phyloP scores from a whole-genome alignment of 257 asterid genomes.

The Lithospermum erythrorhizon region DNA sequence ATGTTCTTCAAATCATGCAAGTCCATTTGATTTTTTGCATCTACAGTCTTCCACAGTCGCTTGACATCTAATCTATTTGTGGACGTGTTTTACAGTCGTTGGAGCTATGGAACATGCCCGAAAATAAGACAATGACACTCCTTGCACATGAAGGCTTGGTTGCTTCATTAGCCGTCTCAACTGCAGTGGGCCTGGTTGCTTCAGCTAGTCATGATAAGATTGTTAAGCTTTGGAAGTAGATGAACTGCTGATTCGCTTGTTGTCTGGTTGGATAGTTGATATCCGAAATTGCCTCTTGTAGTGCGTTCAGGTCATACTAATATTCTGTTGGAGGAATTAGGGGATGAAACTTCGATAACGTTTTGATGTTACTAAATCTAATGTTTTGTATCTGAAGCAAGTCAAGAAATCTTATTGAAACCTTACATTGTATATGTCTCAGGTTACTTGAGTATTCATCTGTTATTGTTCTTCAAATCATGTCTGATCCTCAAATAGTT shows the following conservation, averaged over 20 bases:
- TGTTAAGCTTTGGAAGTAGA: constrained; percentile 29
- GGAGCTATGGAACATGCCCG: constrained; percentile 36
- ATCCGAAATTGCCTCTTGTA: too few species aligned
- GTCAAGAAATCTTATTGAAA: not conserved
- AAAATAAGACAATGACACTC: constrained; percentile 20
- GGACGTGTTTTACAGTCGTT: constrained; percentile 17
- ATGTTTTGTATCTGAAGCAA: not conserved
- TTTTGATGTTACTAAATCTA: not conserved
- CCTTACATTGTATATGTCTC: too few species aligned
- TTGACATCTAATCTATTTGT: not conserved
- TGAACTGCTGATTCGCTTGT: not conserved
- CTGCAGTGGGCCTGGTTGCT: constrained; percentile 19
- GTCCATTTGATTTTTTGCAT: not conserved
- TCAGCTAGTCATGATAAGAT: constrained; percentile 17
- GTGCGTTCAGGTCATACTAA: too few species aligned
- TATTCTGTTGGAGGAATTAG: too few species aligned
- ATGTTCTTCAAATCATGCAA: not conserved
- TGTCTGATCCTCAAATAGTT: too few species aligned
- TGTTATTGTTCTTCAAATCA: too few species aligned
- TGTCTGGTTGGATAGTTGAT: not conserved
- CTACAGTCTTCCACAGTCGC: not conserved
- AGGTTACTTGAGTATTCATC: too few species aligned
- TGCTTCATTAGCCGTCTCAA: constrained; percentile 16
- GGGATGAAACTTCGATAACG: not conserved
- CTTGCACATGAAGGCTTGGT: constrained; percentile 11